phyloP scores from a whole-genome alignment of 2,329 filamentous ascomycete genomes.

The Fusarium robinianum region DNA sequence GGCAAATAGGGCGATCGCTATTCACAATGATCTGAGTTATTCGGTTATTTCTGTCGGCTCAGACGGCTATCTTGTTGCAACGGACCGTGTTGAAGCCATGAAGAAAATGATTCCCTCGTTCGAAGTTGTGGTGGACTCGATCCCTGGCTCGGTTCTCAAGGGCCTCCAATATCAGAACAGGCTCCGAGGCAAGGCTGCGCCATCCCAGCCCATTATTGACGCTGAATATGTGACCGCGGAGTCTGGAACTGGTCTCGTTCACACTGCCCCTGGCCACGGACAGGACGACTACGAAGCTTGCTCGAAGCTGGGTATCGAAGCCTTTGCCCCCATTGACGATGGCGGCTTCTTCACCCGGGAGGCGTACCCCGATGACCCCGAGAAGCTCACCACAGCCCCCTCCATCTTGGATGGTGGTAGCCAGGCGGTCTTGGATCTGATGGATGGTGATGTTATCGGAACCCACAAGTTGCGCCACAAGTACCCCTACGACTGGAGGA shows the following conservation, averaged over 20 bases:
- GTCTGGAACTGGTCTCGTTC: constrained; percentile 94
- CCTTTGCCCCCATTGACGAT: constrained; percentile 82
- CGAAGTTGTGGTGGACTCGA: constrained; percentile 56
- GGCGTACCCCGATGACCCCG: constrained; percentile 72
- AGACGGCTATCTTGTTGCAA: constrained; percentile 71
- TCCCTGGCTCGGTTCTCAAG: constrained; percentile 68
- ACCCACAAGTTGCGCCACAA: constrained; percentile 81
- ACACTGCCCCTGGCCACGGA: constrained; percentile 91
- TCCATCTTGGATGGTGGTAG: constrained; percentile 73
- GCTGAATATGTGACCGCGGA: constrained; percentile 87
- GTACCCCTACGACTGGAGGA: constrained; percentile 97
- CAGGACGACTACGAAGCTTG: constrained; percentile 95
- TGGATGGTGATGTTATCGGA: constrained; percentile 68
- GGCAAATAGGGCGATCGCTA: constrained; percentile 86
- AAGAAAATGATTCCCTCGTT: constrained; percentile 56
- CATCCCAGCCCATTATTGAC: constrained; percentile 71
- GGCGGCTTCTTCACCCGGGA: constrained; percentile 79
- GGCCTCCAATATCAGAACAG: constrained; percentile 71
- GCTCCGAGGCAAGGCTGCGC: constrained; percentile 63
- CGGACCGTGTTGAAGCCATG: constrained; percentile 67
- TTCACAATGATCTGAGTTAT: constrained; percentile 77
- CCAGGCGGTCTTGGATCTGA: constrained; percentile 68
- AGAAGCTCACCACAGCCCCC: constrained; percentile 67
- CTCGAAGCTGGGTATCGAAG: constrained; percentile 68
- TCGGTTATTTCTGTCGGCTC: constrained; percentile 62